phyloP scores from a whole-genome alignment of 441 rosid genomes.

The Brassica balearica region DNA sequence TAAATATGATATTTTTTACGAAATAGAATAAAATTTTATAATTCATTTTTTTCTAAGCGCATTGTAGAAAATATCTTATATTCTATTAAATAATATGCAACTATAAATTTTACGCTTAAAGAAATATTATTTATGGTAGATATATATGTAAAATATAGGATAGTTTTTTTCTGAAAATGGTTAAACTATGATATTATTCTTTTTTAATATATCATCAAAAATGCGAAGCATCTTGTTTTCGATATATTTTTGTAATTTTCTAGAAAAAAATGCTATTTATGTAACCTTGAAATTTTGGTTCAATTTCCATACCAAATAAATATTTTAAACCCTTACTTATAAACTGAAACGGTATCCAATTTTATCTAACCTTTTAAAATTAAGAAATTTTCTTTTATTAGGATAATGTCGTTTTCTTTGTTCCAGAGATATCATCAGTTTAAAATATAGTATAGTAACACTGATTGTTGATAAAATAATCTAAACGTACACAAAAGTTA shows the following conservation, averaged over 20 bases:
- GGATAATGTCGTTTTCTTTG: too few relatives aligned
- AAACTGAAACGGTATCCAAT: background rate
- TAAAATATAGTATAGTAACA: too few relatives aligned
- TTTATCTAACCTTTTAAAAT: background rate
- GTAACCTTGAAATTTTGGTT: background rate
- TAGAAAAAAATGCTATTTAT: background rate
- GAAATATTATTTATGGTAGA: too few relatives aligned
- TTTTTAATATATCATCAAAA: background rate
- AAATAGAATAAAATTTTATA: background rate
- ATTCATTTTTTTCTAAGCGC: background rate
- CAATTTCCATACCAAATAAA: background rate
- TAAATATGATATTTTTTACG: background rate
- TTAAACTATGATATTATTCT: background rate
- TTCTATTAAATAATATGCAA: background rate
- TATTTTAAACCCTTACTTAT: background rate
- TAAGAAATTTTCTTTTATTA: background rate
- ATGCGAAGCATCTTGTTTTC: background rate
- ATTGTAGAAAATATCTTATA: conserved; percentile 14
- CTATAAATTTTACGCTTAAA: background rate
- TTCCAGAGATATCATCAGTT: too few relatives aligned
- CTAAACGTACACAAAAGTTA: too few relatives aligned
- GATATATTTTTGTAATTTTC: background rate
- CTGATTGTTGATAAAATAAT: too few relatives aligned
- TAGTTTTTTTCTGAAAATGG: background rate
- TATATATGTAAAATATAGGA: background rate